Conservation (phyloP, 2,329 filamentous ascomycete species). For the Pseudocercospora crystallina region DNA sequence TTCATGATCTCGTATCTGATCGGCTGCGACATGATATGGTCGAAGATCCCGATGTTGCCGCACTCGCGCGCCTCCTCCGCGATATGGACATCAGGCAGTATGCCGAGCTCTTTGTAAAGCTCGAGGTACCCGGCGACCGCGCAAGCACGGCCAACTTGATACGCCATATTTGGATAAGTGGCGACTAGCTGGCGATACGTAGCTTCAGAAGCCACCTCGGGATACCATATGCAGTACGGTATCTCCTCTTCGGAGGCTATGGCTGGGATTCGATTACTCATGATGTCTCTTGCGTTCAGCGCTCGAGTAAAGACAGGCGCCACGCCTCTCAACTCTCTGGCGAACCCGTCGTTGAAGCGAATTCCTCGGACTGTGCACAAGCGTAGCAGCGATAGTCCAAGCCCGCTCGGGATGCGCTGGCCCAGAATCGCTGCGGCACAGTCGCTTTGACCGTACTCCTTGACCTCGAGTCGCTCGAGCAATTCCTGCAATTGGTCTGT, state of each 20-base stretch:
- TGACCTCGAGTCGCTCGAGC: background rate
- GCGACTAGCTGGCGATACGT: slow-evolving; percentile 38
- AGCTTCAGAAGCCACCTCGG: slow-evolving; percentile 38
- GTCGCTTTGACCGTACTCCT: background rate
- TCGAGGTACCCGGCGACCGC: slow-evolving; percentile 40
- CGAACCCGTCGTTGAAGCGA: slow-evolving; percentile 21
- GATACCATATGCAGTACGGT: slow-evolving; percentile 48
- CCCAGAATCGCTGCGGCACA: slow-evolving; percentile 5
- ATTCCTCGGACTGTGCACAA: slow-evolving; percentile 18
- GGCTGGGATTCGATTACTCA: slow-evolving; percentile 39
- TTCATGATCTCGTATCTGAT: slow-evolving; percentile 35
- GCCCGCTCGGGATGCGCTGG: slow-evolving; percentile 1
- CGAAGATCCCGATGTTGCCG: slow-evolving; percentile 18
- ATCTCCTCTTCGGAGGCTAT: slow-evolving; percentile 25
- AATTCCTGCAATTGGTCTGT: background rate
- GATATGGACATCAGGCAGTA: slow-evolving; percentile 42
- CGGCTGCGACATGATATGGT: slow-evolving; percentile 31
- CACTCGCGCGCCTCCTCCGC: slow-evolving; percentile 43
- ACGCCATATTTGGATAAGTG: slow-evolving; percentile 34
- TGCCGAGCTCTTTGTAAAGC: slow-evolving; percentile 39
- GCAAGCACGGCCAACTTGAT: slow-evolving; percentile 43
- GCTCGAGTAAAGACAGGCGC: slow-evolving; percentile 23
- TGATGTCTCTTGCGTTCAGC: slow-evolving; percentile 39
- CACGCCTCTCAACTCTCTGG: slow-evolving; percentile 10
- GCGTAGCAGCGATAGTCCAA: slow-evolving; percentile 2